These are phyloP conservation scores for Xylaria palmicola DNA, from an alignment of 495 filamentous ascomycete genomes.

Conservation along the genomic window DNA sequence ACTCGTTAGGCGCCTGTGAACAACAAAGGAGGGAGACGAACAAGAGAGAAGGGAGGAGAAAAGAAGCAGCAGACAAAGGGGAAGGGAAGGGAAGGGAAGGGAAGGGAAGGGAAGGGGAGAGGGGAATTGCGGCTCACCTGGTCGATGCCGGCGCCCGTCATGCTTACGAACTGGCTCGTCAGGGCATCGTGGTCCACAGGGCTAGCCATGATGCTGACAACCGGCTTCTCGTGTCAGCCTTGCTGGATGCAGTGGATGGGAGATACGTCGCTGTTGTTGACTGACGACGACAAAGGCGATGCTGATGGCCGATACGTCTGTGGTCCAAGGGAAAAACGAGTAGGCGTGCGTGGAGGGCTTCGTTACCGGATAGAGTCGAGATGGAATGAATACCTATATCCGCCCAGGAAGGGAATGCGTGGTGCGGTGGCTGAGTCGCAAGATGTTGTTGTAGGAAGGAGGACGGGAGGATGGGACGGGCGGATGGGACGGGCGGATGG, in stretches of 20 bases:
- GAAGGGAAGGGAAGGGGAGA: too few species aligned
- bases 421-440: too few species aligned
- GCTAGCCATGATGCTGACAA: constrained; percentile 42
- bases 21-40: not conserved
- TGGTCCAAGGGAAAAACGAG: too few species aligned
- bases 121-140: constrained; percentile 52
- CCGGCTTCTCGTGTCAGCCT: too few species aligned
- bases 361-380: too few species aligned
- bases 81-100: not conserved
- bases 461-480: too few species aligned
- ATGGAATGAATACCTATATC: too few species aligned
- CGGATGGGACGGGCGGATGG: too few species aligned
- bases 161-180: constrained; percentile 68
- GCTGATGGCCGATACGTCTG: not conserved
- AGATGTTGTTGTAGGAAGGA: too few species aligned
- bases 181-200: constrained; percentile 61
- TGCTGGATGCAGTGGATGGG: too few species aligned
- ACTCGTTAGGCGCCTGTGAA: not conserved
- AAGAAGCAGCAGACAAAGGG: not conserved
- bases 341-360: too few species aligned
- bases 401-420: too few species aligned
- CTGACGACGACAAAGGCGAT: not conserved
- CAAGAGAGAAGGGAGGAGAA: not conserved
- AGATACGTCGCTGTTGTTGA: not conserved
- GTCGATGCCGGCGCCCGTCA: constrained; percentile 64